Evolutionary conservation across 1,139 yeast genomes (phyloP).

Genomic region (Geotrichum aggregatum): DNA sequence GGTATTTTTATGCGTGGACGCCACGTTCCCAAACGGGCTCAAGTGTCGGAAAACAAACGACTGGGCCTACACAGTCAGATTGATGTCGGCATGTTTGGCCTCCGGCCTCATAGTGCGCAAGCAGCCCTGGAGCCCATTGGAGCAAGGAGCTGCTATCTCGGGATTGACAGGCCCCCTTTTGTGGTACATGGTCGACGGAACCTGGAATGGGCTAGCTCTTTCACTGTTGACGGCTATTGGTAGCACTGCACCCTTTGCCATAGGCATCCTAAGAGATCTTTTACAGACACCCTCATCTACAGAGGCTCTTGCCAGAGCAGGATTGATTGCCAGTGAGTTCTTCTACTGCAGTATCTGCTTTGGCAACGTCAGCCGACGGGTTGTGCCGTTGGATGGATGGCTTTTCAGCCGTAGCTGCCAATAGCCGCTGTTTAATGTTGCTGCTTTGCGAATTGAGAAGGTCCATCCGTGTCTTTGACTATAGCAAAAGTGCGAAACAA

Average conservation of each 20-base stretch:
- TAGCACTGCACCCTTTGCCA: constrained; percentile 18
- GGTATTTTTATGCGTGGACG: too few species aligned
- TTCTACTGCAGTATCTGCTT: constrained; percentile 66
- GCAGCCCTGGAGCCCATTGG: constrained; percentile 69
- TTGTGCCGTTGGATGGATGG: constrained; percentile 28
- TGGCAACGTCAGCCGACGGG: constrained; percentile 66
- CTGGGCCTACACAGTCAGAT: constrained; percentile 50
- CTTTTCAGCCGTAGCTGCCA: not conserved
- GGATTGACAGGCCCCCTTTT: constrained; percentile 68
- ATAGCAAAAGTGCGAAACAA: too few species aligned
- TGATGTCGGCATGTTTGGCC: constrained; percentile 73
- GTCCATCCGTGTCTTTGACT: too few species aligned
- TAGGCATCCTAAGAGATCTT: too few species aligned
- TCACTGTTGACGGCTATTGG: constrained; percentile 34
- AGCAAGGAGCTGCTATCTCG: constrained; percentile 78
- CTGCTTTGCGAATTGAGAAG: not conserved
- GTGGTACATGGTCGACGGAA: constrained; percentile 77
- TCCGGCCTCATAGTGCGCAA: constrained; percentile 77
- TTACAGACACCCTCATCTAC: too few species aligned
- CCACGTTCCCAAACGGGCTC: too few species aligned
- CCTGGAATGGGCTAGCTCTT: constrained; percentile 54
- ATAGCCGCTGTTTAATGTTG: not conserved
- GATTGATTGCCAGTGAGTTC: constrained; percentile 37
- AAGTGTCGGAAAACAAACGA: constrained; percentile 24
- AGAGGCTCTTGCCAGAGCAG: too few species aligned